Conservation (phyloP, 768 basidiomycete genomes). For the Pisolithus marmoratus region DNA sequence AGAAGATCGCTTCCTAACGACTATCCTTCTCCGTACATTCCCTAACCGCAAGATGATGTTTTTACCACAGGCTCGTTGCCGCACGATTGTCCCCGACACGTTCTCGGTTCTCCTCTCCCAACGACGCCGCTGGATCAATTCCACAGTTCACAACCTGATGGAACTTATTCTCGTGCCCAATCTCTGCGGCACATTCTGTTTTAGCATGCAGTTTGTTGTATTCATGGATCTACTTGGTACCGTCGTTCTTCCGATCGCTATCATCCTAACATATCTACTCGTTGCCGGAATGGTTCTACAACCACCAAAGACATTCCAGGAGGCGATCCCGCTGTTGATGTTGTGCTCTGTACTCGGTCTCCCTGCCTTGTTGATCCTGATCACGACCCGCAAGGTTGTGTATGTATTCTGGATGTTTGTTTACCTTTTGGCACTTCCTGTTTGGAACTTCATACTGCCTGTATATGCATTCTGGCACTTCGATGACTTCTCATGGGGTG, state of each 20-base stretch:
- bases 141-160: conserved; percentile 99
- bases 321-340: conserved; percentile 91
- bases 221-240: conserved; percentile 95
- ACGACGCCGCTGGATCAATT: conserved; percentile 98
- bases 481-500: conserved; percentile 99
- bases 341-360: conserved; percentile 89
- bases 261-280: conserved; percentile 82
- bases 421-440: conserved; percentile 85
- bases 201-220: conserved; percentile 99
- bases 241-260: conserved; percentile 90
- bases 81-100: conserved; percentile 94
- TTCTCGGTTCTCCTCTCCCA: conserved; percentile 92
- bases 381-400: conserved; percentile 91
- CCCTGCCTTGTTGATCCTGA: conserved; percentile 85
- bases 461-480: conserved; percentile 99
- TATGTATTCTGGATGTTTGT: conserved; percentile 99
- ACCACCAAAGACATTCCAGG: conserved; percentile 81
- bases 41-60: conserved; percentile 99
- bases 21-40: conserved; percentile 92
- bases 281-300: conserved; percentile 73
- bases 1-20: conserved; percentile 98
- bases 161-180: conserved; percentile 96
- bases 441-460: conserved; percentile 95
- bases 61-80: conserved; percentile 89
- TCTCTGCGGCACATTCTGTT: conserved; percentile 98